Evolutionary conservation across 1,139 yeast species (phyloP).

Genomic region (Kluyveromyces sp.): DNA sequence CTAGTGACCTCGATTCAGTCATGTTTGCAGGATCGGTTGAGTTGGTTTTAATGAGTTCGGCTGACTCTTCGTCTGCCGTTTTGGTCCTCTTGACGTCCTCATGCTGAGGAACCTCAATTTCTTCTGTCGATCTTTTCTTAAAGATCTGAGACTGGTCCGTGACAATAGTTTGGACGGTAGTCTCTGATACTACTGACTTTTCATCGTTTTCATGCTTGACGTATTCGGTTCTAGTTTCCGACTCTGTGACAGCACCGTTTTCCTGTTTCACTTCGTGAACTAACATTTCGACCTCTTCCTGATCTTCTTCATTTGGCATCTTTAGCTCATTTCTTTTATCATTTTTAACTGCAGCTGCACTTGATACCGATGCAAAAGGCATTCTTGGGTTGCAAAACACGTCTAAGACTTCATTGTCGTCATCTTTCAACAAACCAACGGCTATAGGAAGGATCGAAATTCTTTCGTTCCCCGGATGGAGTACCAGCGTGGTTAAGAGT

Average conservation of each 20-base stretch:
- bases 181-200: background rate
- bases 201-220: background rate
- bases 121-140: constrained; percentile 16
- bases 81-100: constrained; percentile 1
- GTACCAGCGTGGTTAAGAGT: constrained; percentile 46
- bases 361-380: constrained; percentile 50
- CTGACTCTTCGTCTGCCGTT: background rate
- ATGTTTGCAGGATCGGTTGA: background rate
- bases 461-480: constrained; percentile 57
- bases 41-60: background rate
- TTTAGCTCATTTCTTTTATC: constrained; percentile 26
- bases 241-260: constrained; percentile 14
- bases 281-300: constrained; percentile 8
- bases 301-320: constrained; percentile 17
- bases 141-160: constrained; percentile 6
- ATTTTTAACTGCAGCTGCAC: constrained; percentile 25
- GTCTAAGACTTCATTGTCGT: constrained; percentile 41
- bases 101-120: constrained; percentile 30
- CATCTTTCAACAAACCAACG: constrained; percentile 35
- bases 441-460: constrained; percentile 69
- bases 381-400: constrained; percentile 69
- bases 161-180: background rate
- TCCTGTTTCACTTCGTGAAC: constrained; percentile 9
- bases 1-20: background rate
- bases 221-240: background rate